Evolutionary conservation across 2,329 filamentous ascomycete species (phyloP), one percentile per base, ranked within the genome.

Genomic region (Exophiala phaeomuriformis): DNA sequence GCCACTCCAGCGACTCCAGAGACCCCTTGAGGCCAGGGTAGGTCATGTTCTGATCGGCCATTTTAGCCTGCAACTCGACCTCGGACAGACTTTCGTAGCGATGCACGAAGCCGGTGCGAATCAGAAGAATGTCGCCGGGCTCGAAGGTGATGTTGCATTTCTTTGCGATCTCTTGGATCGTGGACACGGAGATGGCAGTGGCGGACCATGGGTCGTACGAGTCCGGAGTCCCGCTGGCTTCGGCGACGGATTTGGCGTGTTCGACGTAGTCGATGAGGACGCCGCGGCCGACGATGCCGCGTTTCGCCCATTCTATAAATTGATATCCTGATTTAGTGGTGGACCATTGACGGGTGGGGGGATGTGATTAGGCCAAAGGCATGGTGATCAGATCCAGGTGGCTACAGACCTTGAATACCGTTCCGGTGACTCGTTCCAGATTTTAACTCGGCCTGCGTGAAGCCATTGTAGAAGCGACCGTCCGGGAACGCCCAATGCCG

Each of bases 41-140:
- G 28, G 7, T 9, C n/a, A 46, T 33, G 36, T 62, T 49, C n/a
- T 46, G 52, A 4, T 66, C 64, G 3, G 61, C 55, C 5, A 65
- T 67, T 3, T 64, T 66, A 28, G 55, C 61, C n/a, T 54, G 58
- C n/a, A 69, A 65, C 35, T 69, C 66, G 8, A 62, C 64, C 0
- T 64, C 54, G 1, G 61, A 68, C 4, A 74, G 75, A 3, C 67
- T 67, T 57, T 80, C 70, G 50, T 85, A 78, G 3, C 75, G 69
- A 58, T 83, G 75, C 7, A 81, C 79, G 59, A 77, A 79, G 0
- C 84, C 84, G 4, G 57, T 61, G 8, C 59, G 58, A 27, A 63
- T 53, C n/a, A 63, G 43, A 1, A 63, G 52, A 37, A 61, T 47
- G 40, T 63, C 61, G 2, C 61, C 61, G 12, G 41, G 37, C 9